Percentiles rank a stretch among this genome's conserved stretches.
Evolutionary conservation across 345 rosid genomes (phyloP).

Genomic region (Arabis hirsuta): DNA sequence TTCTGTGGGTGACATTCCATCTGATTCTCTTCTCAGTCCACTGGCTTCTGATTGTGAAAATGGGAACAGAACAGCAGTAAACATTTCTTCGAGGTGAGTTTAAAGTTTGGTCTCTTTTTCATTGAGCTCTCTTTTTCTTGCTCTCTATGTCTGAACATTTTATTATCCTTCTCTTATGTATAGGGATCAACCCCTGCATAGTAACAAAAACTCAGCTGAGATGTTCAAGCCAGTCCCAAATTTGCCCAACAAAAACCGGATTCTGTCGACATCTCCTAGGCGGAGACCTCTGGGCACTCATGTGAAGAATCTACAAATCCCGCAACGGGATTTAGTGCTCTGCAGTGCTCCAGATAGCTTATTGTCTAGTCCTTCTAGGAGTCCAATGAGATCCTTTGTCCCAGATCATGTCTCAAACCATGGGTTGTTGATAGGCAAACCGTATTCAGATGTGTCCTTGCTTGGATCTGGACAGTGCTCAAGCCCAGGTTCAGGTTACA

Average conservation of each 20-base stretch:
- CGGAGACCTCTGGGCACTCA: conserved; percentile 58
- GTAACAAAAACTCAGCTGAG: conserved; percentile 62
- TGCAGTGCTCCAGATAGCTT: conserved; percentile 94
- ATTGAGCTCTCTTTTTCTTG: not conserved
- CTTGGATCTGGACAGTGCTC: conserved; percentile 97
- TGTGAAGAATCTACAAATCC: conserved; percentile 75
- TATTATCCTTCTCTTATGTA: conserved; percentile 44
- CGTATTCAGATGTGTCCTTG: conserved; percentile 71
- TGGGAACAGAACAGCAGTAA: conserved; percentile 57
- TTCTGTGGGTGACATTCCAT: conserved; percentile 67
- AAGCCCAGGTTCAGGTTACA: conserved; percentile 96
- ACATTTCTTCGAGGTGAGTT: conserved; percentile 68
- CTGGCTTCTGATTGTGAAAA: conserved; percentile 75
- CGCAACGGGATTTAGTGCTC: conserved; percentile 58
- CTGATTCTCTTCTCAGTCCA: conserved; percentile 70
- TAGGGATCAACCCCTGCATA: conserved; percentile 57
- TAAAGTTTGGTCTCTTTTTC: no score
- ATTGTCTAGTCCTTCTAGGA: conserved; percentile 97
- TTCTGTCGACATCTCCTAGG: conserved; percentile 63
- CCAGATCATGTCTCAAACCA: conserved; percentile 70
- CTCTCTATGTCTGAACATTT: conserved; percentile 31
- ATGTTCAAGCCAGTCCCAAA: conserved; percentile 58
- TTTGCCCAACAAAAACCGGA: conserved; percentile 52
- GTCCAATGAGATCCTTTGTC: conserved; percentile 81
- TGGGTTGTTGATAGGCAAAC: conserved; percentile 72